phyloP scores from a whole-genome alignment of 306 rosid genomes.

The Fragaria iinumae region DNA sequence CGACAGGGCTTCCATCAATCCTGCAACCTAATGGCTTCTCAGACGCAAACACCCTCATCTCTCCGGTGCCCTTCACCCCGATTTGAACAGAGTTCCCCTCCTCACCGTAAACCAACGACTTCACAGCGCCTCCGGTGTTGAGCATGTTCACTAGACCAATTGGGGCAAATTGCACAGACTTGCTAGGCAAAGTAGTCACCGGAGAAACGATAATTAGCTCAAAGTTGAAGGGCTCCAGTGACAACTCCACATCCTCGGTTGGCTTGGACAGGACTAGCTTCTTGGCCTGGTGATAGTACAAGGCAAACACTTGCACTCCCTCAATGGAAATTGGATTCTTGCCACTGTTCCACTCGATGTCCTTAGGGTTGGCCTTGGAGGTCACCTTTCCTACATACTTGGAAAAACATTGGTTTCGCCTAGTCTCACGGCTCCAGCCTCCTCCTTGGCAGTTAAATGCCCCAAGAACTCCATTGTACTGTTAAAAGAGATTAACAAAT shows the following conservation, averaged over 20 bases:
- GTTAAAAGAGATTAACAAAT: not conserved
- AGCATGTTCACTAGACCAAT: conserved; percentile 89
- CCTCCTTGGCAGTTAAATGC: conserved; percentile 98
- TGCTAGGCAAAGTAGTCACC: conserved; percentile 37
- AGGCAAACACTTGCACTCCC: conserved; percentile 47
- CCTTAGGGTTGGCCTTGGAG: conserved; percentile 51
- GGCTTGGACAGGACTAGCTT: conserved; percentile 54
- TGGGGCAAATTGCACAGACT: conserved; percentile 59
- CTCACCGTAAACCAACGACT: conserved; percentile 46
- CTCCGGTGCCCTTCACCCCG: conserved; percentile 73
- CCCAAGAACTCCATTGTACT: conserved; percentile 87
- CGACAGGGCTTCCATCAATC: conserved; percentile 51
- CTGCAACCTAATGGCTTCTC: conserved; percentile 55
- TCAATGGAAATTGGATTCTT: conserved; percentile 56
- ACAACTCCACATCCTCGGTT: conserved; percentile 46
- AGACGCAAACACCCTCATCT: conserved; percentile 71
- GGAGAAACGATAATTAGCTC: conserved; percentile 83
- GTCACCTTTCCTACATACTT: conserved; percentile 58
- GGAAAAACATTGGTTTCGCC: conserved; percentile 70
- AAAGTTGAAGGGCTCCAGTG: conserved; percentile 82
- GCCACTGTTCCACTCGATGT: conserved; percentile 79
- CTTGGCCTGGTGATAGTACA: conserved; percentile 63
- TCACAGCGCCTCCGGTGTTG: conserved; percentile 82
- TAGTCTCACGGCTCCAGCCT: conserved; percentile 72
- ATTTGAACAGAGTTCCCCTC: conserved; percentile 35